These are phyloP conservation scores for Picea abies DNA, from an alignment of 83 land plant genomes.

Conservation along the genomic window DNA sequence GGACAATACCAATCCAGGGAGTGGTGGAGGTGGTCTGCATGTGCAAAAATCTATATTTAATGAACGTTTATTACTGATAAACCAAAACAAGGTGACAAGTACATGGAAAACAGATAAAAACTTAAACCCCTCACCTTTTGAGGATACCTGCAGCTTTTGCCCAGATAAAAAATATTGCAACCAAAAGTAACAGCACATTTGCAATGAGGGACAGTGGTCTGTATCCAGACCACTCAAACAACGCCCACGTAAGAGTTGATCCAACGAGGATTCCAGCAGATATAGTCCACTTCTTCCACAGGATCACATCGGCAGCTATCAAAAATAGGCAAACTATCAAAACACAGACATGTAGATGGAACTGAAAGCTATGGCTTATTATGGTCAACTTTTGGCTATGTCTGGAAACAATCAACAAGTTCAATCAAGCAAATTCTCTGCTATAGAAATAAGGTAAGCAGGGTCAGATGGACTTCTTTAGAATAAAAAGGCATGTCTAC, in stretches of 20 bases:
- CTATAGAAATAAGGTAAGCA: no score
- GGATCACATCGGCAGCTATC: conserved; percentile 79
- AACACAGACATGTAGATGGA: no score
- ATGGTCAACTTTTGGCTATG: no score
- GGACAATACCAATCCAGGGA: conserved; percentile 66
- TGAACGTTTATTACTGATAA: background rate
- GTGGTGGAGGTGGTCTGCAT: conserved; percentile 75
- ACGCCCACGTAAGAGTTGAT: conserved; percentile 51
- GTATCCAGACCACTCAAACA: conserved; percentile 74
- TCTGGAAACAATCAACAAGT: no score
- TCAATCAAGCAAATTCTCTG: no score
- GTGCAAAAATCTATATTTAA: background rate
- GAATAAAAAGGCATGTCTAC: no score
- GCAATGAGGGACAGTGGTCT: conserved; percentile 49
- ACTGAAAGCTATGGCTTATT: no score
- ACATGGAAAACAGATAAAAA: background rate
- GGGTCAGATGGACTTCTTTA: no score
- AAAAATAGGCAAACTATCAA: no score
- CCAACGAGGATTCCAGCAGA: conserved; percentile 48
- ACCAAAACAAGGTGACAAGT: background rate
- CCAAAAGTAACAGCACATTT: conserved; percentile 50
- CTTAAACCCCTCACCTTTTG: conserved; percentile 30
- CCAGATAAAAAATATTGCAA: conserved; percentile 59
- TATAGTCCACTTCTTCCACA: conserved; percentile 65
- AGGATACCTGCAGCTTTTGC: conserved; percentile 62